Conservation (phyloP, 2,329 filamentous ascomycete genomes). For the Didymosphaeria variabile region DNA sequence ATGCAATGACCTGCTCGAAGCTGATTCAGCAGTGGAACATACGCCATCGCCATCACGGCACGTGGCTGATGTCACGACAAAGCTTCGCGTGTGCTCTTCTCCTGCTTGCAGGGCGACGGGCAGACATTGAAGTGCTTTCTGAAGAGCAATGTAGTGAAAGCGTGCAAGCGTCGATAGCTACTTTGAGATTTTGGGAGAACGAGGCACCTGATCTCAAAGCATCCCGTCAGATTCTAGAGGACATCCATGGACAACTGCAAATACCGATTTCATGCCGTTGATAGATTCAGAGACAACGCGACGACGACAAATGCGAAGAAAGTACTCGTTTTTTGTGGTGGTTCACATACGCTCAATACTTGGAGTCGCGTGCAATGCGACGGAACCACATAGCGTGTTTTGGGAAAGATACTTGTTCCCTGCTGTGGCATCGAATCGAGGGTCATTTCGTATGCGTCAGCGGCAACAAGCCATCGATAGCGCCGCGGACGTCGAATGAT, state of each 20-base stretch:
- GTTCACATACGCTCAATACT: too few relatives aligned
- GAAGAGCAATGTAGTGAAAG: conserved; percentile 11
- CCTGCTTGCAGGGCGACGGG: conserved; percentile 36
- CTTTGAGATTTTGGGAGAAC: conserved; percentile 27
- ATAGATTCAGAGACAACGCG: neutral
- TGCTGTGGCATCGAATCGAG: neutral
- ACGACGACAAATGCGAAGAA: neutral
- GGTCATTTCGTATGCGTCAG: neutral
- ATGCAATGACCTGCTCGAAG: conserved; percentile 30
- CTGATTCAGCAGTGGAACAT: conserved; percentile 28
- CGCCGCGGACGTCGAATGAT: neutral
- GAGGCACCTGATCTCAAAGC: conserved; percentile 26
- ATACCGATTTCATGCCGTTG: neutral
- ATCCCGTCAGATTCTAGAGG: neutral
- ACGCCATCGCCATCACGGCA: conserved; percentile 46
- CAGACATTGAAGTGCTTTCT: conserved; percentile 16
- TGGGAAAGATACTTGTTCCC: neutral
- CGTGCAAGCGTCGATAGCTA: conserved; percentile 20
- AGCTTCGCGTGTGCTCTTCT: conserved; percentile 31
- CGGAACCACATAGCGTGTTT: too few relatives aligned
- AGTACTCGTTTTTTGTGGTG: neutral
- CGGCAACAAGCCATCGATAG: neutral
- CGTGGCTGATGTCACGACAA: conserved; percentile 36
- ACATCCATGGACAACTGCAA: neutral
- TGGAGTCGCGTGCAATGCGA: too few relatives aligned